Percentiles rank a stretch among this genome's conserved stretches.
These are phyloP conservation scores for Pichia sp. DNA, from an alignment of 1,139 yeast species.

Conservation along the genomic window DNA sequence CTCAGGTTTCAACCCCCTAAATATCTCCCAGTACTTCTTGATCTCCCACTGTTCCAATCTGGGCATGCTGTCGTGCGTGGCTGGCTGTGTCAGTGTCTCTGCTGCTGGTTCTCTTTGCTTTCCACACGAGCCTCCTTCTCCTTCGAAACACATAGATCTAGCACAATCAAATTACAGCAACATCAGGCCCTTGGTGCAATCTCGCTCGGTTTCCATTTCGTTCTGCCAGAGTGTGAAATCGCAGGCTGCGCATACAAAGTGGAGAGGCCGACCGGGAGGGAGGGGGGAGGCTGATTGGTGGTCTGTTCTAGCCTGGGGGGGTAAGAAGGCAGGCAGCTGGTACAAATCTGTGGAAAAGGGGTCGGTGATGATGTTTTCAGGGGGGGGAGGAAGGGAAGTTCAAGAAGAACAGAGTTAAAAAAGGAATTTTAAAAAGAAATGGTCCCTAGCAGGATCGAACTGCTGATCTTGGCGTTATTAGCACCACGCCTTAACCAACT, in stretches of 20 bases:
- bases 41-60: conserved; percentile 91
- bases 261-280: not conserved
- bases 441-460: conserved; percentile 77
- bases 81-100: not conserved
- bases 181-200: not conserved
- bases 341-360: not conserved
- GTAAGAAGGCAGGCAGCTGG: too few species aligned
- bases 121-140: not conserved
- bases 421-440: conserved; percentile 20
- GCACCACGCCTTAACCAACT: conserved; percentile 92
- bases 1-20: conserved; percentile 79
- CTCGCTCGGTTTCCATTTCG: not conserved
- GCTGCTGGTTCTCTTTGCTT: not conserved
- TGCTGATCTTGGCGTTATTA: conserved; percentile 53
- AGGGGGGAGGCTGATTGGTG: too few species aligned
- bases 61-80: conserved; percentile 32
- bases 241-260: not conserved
- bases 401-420: not conserved
- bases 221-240: not conserved
- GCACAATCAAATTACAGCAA: not conserved
- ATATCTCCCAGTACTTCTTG: conserved; percentile 95
- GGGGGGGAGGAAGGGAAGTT: not conserved
- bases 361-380: not conserved
- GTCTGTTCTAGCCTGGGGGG: too few species aligned
- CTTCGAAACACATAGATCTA: not conserved